Base-by-base conservation (phyloP, 2,329 filamentous ascomycete species). In the Stagonosporopsis cucurbitacearum region DNA sequence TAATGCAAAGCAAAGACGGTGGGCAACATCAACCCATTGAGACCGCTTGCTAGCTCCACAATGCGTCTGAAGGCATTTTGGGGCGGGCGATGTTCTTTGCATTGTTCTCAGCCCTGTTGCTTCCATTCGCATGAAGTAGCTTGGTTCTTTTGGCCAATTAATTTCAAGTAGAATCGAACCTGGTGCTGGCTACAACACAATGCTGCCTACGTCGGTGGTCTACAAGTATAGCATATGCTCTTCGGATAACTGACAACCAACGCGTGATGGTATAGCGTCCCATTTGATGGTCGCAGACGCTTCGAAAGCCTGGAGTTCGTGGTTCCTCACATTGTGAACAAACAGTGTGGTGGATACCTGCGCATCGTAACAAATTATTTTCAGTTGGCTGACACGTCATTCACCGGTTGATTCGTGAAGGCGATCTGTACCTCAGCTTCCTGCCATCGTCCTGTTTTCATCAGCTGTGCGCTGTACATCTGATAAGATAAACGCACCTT, bases 391-490 rank as follows among this genome's bases (percentile, higher is more conserved):
- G 19, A 12, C 28, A n/a, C 35, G 9, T 37, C 1, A 11, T 4
- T 53, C 50, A 53, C n/a, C 30, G 15, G 6, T 13, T 22, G 6
- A 17, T 15, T 8, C 45, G 13, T 26, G 20, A 15, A 19, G 35
- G 11, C 4, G 42, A 32, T n/a, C 37, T 51, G n/a, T 56, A 56
- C 25, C 15, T 56, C 22, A 56, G 32, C 13, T 39, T 51, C 23
- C 53, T 51, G 8, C 53, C 53, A 22, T 56, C 53, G 30, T 51
- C 53, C 53, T 56, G 20, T 35, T 9, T 23, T 7, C 12, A 43
- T 32, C 19, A 56, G 53, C 19, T 12, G 20, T 7, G 12, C 13
- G 17, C 5, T 26, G 23, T 2, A 19, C 12, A 22, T 11, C 4
- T n/a, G 13, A 4, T 8, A 6, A 3, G 12, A 12, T 4, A 2